These are phyloP conservation scores for Senna tora DNA, from an alignment of 306 rosid species.

Conservation along the genomic window DNA sequence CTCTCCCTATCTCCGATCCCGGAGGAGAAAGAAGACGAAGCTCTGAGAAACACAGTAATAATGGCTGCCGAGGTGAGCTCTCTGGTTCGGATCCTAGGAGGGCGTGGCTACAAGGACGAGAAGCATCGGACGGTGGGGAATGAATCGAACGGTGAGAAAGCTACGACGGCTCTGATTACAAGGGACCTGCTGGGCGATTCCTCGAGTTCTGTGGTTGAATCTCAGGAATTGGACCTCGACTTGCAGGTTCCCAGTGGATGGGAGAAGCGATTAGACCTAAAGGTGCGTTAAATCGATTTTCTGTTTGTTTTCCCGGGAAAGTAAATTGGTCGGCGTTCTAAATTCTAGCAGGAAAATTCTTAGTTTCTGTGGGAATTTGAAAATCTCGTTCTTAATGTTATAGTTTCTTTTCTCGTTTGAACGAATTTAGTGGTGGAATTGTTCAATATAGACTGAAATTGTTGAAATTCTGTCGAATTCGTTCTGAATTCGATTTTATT, in stretches of 20 bases:
- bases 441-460: neutral
- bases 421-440: neutral
- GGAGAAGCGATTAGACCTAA: constrained; percentile 90
- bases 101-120: constrained; percentile 63
- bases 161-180: constrained; percentile 86
- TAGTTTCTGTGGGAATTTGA: constrained; percentile 5
- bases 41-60: constrained; percentile 32
- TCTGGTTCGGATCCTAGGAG: constrained; percentile 65
- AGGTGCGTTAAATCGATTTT: constrained; percentile 57
- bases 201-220: constrained; percentile 41
- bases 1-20: constrained; percentile 26
- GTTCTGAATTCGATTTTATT: neutral
- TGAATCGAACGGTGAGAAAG: constrained; percentile 62
- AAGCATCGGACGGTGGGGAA: constrained; percentile 66
- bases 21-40: neutral
- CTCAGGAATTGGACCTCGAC: constrained; percentile 97
- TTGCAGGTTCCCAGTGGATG: constrained; percentile 91
- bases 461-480: neutral
- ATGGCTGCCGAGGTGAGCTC: constrained; percentile 94
- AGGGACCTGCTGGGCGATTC: constrained; percentile 85
- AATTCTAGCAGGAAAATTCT: neutral
- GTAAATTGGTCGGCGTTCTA: neutral
- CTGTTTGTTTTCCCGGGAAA: constrained; percentile 43
- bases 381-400: neutral
- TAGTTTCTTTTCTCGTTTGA: neutral